Evolutionary conservation across 495 filamentous ascomycete species (phyloP).

Genomic region (Penicillium herquei): DNA sequence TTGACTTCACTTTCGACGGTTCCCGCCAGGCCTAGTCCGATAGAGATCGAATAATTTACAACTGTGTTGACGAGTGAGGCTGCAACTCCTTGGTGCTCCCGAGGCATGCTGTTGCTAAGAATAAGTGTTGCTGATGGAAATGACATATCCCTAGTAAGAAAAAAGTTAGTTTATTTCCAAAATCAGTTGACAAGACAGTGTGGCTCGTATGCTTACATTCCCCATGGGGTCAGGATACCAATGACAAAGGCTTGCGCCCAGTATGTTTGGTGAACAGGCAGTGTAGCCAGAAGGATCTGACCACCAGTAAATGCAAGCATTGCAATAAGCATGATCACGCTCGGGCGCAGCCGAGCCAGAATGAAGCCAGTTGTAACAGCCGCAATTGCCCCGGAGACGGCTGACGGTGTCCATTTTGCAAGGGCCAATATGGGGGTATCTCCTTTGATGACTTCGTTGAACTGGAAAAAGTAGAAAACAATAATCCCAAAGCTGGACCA

Average conservation of each 20-base stretch:
- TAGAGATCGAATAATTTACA: conserved; percentile 61
- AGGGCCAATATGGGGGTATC: conserved; percentile 35
- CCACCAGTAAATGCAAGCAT: conserved; percentile 46
- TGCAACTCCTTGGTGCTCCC: conserved; percentile 43
- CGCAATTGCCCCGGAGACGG: conserved; percentile 37
- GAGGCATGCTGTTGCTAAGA: conserved; percentile 23
- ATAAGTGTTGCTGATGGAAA: conserved; percentile 48
- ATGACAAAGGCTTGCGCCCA: conserved; percentile 47
- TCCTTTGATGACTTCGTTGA: conserved; percentile 34
- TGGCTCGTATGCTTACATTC: too few species aligned
- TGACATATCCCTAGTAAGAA: conserved; percentile 60
- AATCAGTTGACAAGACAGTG: too few species aligned
- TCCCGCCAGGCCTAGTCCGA: conserved; percentile 62
- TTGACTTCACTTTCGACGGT: conserved; percentile 56
- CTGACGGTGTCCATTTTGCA: conserved; percentile 40
- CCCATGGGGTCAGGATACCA: too few species aligned
- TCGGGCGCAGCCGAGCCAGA: conserved; percentile 34
- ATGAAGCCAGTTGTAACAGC: conserved; percentile 45
- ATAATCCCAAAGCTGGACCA: conserved; percentile 52
- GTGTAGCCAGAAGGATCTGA: conserved; percentile 32
- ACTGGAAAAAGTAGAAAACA: conserved; percentile 48
- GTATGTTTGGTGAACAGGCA: conserved; percentile 39
- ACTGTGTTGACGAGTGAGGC: conserved; percentile 59
- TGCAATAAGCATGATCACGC: conserved; percentile 48
- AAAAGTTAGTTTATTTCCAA: conserved; percentile 15